phyloP scores from a whole-genome alignment of 2,329 filamentous ascomycete species.

The Bipolaris gigantea region DNA sequence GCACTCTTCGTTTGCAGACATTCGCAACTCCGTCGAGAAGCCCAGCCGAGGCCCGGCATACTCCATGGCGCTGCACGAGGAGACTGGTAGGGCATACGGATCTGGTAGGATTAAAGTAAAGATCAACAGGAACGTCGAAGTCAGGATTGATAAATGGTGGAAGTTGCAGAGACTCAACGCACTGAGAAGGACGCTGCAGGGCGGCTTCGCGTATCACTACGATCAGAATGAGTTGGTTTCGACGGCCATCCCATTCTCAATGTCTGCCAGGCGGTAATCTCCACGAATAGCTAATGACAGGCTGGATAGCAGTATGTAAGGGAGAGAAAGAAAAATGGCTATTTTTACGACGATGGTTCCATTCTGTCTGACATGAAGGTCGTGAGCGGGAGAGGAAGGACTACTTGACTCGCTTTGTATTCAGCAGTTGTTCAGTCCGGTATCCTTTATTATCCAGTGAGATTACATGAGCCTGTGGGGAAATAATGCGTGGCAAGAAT shows the following conservation, averaged over 20 bases:
- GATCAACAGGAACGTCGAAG: slow-evolving; percentile 60
- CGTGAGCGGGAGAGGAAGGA: neutral
- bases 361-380: neutral
- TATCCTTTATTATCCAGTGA: neutral
- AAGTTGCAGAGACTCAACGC: slow-evolving; percentile 67
- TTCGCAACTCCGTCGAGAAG: slow-evolving; percentile 67
- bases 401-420: neutral
- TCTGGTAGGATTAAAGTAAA: slow-evolving; percentile 60
- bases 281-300: too few species aligned
- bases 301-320: too few species aligned
- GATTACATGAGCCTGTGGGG: neutral
- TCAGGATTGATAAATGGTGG: slow-evolving; percentile 74
- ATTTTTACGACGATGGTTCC: slow-evolving; percentile 8
- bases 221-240: slow-evolving; percentile 44
- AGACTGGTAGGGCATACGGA: slow-evolving; percentile 63
- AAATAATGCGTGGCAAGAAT: neutral
- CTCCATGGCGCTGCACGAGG: slow-evolving; percentile 63
- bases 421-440: neutral
- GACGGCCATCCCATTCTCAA: slow-evolving; percentile 37
- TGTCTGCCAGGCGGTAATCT: slow-evolving; percentile 22
- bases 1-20: slow-evolving; percentile 68
- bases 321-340: neutral
- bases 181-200: slow-evolving; percentile 61
- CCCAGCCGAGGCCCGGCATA: slow-evolving; percentile 68
- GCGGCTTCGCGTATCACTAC: slow-evolving; percentile 43